These are phyloP conservation scores for Boletus rubescentipes DNA, from an alignment of 768 basidiomycete genomes.

Conservation along the genomic window DNA sequence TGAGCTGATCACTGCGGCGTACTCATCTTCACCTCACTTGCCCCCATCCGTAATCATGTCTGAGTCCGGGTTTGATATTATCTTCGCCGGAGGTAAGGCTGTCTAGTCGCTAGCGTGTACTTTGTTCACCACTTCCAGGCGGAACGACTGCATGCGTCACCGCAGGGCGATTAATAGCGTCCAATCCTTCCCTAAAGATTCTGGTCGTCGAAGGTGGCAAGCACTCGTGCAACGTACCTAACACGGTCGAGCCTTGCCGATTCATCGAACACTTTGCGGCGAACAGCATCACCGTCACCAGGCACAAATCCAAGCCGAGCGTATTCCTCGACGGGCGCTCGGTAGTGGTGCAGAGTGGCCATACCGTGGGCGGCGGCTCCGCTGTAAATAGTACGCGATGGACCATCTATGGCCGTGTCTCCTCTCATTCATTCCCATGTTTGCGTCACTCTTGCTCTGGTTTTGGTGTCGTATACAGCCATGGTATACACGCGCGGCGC, in stretches of 20 bases:
- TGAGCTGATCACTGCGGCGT: background rate
- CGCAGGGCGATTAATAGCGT: slow-evolving; percentile 51
- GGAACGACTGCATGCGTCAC: slow-evolving; percentile 58
- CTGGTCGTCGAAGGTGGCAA: slow-evolving; percentile 62
- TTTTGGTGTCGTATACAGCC: slow-evolving; percentile 18
- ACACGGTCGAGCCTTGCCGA: slow-evolving; percentile 54
- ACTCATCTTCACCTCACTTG: no score
- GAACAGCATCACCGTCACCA: slow-evolving; percentile 42
- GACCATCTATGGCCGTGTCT: no score
- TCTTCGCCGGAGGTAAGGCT: slow-evolving; percentile 56
- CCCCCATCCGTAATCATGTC: no score
- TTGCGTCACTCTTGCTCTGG: background rate
- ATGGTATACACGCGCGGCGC: slow-evolving; percentile 58
- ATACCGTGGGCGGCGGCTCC: slow-evolving; percentile 62
- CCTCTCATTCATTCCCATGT: background rate
- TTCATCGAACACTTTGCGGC: slow-evolving; percentile 43
- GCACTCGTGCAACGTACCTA: slow-evolving; percentile 43
- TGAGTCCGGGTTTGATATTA: slow-evolving; percentile 41
- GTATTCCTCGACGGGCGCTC: slow-evolving; percentile 46
- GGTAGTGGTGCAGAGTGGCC: slow-evolving; percentile 43
- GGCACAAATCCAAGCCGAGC: slow-evolving; percentile 40
- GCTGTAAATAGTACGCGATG: slow-evolving; percentile 40
- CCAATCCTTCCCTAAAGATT: slow-evolving; percentile 54
- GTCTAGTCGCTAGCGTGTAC: background rate
- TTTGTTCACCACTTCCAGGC: slow-evolving; percentile 20